Conservation (phyloP, 163 green algal genomes). For the Scenedesmus sp. region DNA sequence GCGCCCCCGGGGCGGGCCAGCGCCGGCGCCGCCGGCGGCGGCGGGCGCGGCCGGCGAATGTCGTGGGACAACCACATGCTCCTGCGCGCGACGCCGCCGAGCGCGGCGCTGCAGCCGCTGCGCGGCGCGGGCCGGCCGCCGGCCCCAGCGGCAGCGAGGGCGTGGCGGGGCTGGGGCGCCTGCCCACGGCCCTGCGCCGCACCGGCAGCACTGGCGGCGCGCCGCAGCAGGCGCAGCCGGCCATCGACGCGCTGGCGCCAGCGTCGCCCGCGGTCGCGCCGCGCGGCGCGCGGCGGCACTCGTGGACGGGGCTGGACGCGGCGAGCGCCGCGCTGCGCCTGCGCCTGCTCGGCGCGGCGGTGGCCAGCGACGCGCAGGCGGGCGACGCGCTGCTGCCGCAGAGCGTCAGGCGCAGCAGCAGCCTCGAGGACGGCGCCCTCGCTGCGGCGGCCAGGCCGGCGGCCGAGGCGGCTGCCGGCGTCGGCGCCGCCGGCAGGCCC, state of each 20-base stretch:
- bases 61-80: conserved; percentile 21
- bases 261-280: neutral
- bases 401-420: conserved; percentile 14
- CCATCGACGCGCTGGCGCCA: neutral
- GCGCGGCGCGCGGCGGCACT: conserved; percentile 17
- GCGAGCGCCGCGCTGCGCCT: too few species aligned
- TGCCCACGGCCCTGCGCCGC: neutral
- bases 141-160: neutral
- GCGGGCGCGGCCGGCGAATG: conserved; percentile 4
- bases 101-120: neutral
- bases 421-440: too few species aligned
- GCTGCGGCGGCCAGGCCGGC: too few species aligned
- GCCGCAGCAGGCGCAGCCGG: conserved; percentile 12
- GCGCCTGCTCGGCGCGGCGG: too few species aligned
- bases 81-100: too few species aligned
- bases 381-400: neutral
- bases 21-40: neutral
- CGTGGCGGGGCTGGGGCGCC: conserved; percentile 8
- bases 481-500: neutral
- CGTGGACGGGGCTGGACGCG: conserved; percentile 1
- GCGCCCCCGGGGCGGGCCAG: neutral
- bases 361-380: too few species aligned
- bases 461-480: neutral
- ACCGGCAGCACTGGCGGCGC: neutral
- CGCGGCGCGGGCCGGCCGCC: neutral